Base-by-base conservation (phyloP, 805 yeast genomes). In the Hanseniaspora meyeri region DNA sequence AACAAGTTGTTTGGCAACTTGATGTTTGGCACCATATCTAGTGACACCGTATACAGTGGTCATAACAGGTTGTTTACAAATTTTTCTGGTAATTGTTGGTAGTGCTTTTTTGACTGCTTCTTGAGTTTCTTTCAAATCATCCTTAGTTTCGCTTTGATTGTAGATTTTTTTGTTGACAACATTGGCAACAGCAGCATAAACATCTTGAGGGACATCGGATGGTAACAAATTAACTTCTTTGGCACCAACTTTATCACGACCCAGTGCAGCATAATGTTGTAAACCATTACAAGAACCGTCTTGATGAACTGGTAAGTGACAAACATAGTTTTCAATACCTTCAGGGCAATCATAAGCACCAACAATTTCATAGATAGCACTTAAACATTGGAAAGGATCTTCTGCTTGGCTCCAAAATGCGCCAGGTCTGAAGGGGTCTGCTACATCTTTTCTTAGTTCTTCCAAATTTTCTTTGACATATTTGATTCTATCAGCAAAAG, bases 31-130 rank as follows among this genome's bases (percentile, higher is more conserved):
- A 17, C 98, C 98, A 60, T 87, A 78, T 66, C 79, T 88, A 0
- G 98, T 91, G 12, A 91, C 98, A 64, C 98, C 98, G 66, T 91
- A 91, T 39, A 91, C 98, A 64, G 89, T 90, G 0, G 98, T 91
- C 98, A 91, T 91, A 29, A 91, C 97, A 0, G 98, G 88, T 68
- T 91, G 98, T 66, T 91, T 91, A 39, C 93, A 96, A 48, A 93
- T 83, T 66, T 91, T 91, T 63, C 98, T 78, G 19, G 83, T 77
- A 57, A 91, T 78, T 59, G 81, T 77, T 52, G 82, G 85, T 57
- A 77, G 73, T 43, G 85, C 70, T 39, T 61, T 52, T 46, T 29
- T 31, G 14, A 46, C 17, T 11, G 40, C 19, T 11, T 39, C 39
- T 32, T 46, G 43, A 4, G 36, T 32, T 31, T 45, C 51, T 19